Evolutionary conservation across 768 basidiomycete species (phyloP).

Genomic region (Collybia mongolica): DNA sequence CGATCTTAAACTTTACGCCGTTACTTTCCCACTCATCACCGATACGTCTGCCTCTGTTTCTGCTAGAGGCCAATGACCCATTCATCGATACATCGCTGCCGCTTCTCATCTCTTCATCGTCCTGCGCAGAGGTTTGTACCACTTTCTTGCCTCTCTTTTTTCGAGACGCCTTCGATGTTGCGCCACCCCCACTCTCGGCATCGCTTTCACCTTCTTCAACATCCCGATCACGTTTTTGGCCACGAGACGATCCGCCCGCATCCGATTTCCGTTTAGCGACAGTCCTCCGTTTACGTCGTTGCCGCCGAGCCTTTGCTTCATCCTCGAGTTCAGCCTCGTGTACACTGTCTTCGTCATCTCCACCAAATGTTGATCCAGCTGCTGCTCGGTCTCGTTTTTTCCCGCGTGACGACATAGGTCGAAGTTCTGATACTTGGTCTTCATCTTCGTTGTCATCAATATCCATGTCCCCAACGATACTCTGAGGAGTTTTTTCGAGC

Average conservation of each 20-base stretch:
- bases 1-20: constrained; percentile 70
- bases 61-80: constrained; percentile 46
- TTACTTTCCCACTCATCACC: constrained; percentile 80
- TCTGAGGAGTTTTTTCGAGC: constrained; percentile 34
- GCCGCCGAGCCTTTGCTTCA: constrained; percentile 41
- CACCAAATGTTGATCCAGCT: constrained; percentile 69
- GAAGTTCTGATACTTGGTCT: constrained; percentile 39
- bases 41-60: constrained; percentile 56
- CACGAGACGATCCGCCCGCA: constrained; percentile 34
- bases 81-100: constrained; percentile 47
- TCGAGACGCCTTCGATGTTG: constrained; percentile 26
- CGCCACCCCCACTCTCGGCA: constrained; percentile 32
- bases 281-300: constrained; percentile 57
- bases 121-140: constrained; percentile 23
- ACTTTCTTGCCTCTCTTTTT: constrained; percentile 57
- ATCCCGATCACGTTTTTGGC: constrained; percentile 69
- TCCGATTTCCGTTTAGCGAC: constrained; percentile 55
- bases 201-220: constrained; percentile 46
- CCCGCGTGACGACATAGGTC: constrained; percentile 40
- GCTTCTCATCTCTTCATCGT: constrained; percentile 27
- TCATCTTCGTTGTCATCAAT: constrained; percentile 44
- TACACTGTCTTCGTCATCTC: constrained; percentile 50
- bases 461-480: constrained; percentile 43
- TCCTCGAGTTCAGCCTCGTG: constrained; percentile 35
- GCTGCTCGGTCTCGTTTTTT: constrained; percentile 78